These are phyloP conservation scores for Penicillium sp. DNA, from an alignment of 2,329 filamentous ascomycete genomes.

Conservation along the genomic window DNA sequence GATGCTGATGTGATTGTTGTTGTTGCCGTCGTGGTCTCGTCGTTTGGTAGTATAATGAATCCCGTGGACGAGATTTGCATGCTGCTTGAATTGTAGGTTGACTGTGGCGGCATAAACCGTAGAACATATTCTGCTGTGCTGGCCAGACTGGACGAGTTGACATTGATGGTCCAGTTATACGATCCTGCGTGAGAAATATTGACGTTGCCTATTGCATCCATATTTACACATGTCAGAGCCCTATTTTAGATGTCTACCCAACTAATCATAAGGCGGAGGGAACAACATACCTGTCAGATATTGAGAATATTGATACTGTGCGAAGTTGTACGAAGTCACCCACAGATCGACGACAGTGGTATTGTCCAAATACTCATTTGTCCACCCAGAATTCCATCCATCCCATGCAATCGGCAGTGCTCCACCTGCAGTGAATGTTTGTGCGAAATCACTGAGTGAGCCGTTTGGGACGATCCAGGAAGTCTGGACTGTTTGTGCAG, in stretches of 20 bases:
- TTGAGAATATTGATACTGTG: slow-evolving; percentile 7
- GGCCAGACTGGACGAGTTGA: slow-evolving; percentile 6
- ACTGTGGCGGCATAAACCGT: background rate
- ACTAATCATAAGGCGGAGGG: background rate
- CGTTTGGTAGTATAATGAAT: background rate
- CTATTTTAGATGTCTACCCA: background rate
- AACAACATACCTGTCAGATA: background rate
- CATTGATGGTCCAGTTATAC: slow-evolving; percentile 10
- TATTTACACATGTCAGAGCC: background rate
- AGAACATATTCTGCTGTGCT: slow-evolving; percentile 13
- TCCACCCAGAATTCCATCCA: slow-evolving; percentile 4
- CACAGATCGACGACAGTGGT: slow-evolving; percentile 7
- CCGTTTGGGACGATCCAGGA: slow-evolving; percentile 8
- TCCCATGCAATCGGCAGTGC: background rate
- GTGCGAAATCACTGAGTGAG: background rate
- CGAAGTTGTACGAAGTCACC: slow-evolving; percentile 11
- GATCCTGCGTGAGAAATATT: background rate
- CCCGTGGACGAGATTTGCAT: slow-evolving; percentile 4
- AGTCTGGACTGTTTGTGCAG: slow-evolving; percentile 21
- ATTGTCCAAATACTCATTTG: background rate
- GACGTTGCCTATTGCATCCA: background rate
- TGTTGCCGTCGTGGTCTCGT: background rate
- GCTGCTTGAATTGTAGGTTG: slow-evolving; percentile 4
- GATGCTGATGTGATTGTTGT: background rate
- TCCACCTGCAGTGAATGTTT: slow-evolving; percentile 1